phyloP scores from a whole-genome alignment of 1,284 basidiomycete species.

The Pascua guehoae region DNA sequence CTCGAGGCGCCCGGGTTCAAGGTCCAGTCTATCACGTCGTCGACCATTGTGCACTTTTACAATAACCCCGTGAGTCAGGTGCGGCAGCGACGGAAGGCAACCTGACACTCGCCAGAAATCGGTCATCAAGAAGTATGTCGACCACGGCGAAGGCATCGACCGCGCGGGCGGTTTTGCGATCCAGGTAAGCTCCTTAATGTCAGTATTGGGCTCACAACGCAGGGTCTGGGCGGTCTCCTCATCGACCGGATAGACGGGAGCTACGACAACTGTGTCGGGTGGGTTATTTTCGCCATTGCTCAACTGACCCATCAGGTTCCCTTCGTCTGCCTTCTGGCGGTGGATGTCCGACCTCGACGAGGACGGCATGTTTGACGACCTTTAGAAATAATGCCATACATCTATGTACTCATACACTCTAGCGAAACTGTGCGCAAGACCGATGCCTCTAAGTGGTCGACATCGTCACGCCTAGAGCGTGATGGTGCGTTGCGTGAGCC shows the following conservation, averaged over 20 bases:
- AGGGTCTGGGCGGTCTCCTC: conserved; percentile 77
- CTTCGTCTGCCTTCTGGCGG: conserved; percentile 44
- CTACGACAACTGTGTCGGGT: conserved; percentile 85
- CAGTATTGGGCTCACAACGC: not conserved
- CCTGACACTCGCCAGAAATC: conserved; percentile 24
- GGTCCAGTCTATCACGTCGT: conserved; percentile 79
- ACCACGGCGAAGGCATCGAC: conserved; percentile 82
- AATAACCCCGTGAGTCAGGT: conserved; percentile 59
- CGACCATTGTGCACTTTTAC: conserved; percentile 73
- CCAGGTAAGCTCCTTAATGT: conserved; percentile 58
- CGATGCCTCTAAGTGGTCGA: too few relatives aligned
- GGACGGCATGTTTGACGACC: conserved; percentile 44
- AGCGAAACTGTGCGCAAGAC: not conserved
- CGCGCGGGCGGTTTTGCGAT: conserved; percentile 93
- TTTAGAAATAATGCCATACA: conserved; percentile 21
- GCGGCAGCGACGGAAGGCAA: too few relatives aligned
- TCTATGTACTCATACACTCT: conserved; percentile 3
- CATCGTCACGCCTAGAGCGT: not conserved
- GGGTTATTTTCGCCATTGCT: conserved; percentile 7
- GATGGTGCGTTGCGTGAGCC: conserved; percentile 26
- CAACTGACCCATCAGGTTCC: conserved; percentile 31
- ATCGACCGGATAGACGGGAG: conserved; percentile 84
- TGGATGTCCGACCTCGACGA: conserved; percentile 46
- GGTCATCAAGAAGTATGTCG: conserved; percentile 77
- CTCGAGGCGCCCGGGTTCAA: conserved; percentile 80